phyloP scores from a whole-genome alignment of 2,329 filamentous ascomycete genomes.

The Penicillium palitans region DNA sequence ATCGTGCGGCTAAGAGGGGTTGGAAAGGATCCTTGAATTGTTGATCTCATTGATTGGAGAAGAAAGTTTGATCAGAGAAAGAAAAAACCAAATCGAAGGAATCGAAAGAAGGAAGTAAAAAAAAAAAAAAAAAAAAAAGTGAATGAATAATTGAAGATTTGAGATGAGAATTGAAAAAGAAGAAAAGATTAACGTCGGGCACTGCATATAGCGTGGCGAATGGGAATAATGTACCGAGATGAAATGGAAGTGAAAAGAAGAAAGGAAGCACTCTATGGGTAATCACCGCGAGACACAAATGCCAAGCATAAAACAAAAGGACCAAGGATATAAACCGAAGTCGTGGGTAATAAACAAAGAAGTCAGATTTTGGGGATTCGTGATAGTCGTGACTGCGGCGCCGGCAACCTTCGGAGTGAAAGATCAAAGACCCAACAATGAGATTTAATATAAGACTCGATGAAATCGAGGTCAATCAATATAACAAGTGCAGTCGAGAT shows the following conservation, averaged over 20 bases:
- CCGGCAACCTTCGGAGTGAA: constrained; percentile 12
- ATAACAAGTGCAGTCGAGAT: not conserved
- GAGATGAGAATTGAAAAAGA: constrained; percentile 20
- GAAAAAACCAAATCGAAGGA: constrained; percentile 9
- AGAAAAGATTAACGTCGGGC: constrained; percentile 33
- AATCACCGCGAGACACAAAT: constrained; percentile 40
- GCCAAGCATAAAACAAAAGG: constrained; percentile 37
- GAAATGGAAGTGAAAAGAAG: constrained; percentile 28
- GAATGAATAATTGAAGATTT: constrained; percentile 28
- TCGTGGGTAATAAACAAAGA: constrained; percentile 30
- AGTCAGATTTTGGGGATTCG: constrained; percentile 33
- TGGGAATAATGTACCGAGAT: constrained; percentile 36
- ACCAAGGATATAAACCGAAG: constrained; percentile 41
- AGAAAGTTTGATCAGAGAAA: constrained; percentile 6
- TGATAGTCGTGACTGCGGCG: constrained; percentile 40
- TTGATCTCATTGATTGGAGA: constrained; percentile 15
- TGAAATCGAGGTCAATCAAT: not conserved
- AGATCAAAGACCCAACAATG: constrained; percentile 17
- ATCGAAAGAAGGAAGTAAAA: constrained; percentile 11
- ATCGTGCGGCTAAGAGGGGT: not conserved
- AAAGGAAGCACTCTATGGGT: constrained; percentile 41
- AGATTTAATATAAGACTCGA: not conserved
- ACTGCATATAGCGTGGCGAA: constrained; percentile 18
- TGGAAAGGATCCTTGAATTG: constrained; percentile 2
- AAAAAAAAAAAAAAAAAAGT: constrained; percentile 24